These are phyloP conservation scores for Botryobasidium botryosum DNA, from an alignment of 768 basidiomycete species.

Conservation along the genomic window DNA sequence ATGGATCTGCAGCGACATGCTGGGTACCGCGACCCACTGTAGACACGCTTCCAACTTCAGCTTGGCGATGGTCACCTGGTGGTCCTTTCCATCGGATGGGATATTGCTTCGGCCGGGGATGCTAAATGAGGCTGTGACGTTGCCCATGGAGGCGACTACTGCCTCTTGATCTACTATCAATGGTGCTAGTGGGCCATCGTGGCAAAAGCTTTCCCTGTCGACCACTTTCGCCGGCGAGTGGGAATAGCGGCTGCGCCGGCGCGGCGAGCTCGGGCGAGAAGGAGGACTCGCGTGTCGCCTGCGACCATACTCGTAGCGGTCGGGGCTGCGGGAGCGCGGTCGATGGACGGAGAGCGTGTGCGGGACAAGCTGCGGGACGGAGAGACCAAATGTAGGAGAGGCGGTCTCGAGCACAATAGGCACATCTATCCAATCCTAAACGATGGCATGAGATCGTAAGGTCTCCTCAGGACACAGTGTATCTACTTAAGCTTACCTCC, in stretches of 20 bases:
- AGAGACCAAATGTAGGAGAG: slow-evolving; percentile 6
- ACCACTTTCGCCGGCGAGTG: no score
- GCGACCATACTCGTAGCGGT: no score
- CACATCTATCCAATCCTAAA: slow-evolving; percentile 11
- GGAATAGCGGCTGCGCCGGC: no score
- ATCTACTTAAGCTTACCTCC: slow-evolving; percentile 6
- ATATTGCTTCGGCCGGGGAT: slow-evolving; percentile 12
- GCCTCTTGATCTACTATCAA: no score
- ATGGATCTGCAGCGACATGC: no score
- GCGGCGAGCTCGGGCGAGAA: no score
- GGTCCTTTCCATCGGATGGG: slow-evolving; percentile 8
- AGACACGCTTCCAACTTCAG: slow-evolving; percentile 10
- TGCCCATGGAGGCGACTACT: no score
- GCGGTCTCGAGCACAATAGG: slow-evolving; percentile 10
- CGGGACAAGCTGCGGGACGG: slow-evolving; percentile 9
- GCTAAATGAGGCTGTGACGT: slow-evolving; percentile 7
- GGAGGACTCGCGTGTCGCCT: no score
- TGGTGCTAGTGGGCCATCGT: no score
- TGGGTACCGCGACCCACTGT: slow-evolving; percentile 12
- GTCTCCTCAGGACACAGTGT: not conserved
- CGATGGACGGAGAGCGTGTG: no score
- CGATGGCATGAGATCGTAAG: slow-evolving; percentile 10
- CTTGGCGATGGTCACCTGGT: slow-evolving; percentile 11
- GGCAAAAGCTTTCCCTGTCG: no score
- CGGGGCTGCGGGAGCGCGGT: no score